Evolutionary conservation across 78 protist genomes (phyloP), one percentile per base, ranked within the genome.

Genomic region (Dictyostelium capitatum): DNA sequence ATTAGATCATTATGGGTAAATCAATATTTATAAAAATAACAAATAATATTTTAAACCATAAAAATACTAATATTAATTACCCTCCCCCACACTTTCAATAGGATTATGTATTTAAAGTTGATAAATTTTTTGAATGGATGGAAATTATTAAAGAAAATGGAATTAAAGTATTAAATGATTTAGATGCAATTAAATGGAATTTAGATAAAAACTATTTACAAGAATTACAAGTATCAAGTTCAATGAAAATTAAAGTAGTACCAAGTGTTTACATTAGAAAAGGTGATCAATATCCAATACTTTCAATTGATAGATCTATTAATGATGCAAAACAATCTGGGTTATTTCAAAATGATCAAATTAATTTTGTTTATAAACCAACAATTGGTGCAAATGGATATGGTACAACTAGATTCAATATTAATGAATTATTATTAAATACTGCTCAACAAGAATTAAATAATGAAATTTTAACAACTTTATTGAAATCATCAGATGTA

Each of bases 51-150:
- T n/a, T n/a, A n/a, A n/a, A n/a, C n/a, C n/a, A n/a, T n/a, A n/a
- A n/a, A n/a, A n/a, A n/a, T n/a, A n/a, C n/a, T n/a, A 6, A 19
- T 6, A 17, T 62, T 15, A 17, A 8, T 62, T 15, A 6, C 69
- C 12, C 23, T 62, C 12, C 12, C n/a, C n/a, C n/a, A n/a, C n/a
- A n/a, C n/a, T n/a, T n/a, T n/a, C n/a, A 25, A 25, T 19, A 82
- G 93, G 93, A 87, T 62, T 87, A 87, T 77, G 84, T 87, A 5
- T 47, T 9, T n/a, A 87, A 87, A 62, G 47, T 87, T 87, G 93
- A 87, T 11, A 32, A 77, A 32, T 87, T 87, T 25, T 43, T 75
- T 25, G 32, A 50, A 87, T 87, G 93, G 93, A 87, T 87, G 47
- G 32, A 48, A 12, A 54, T 57, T 19, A 87, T 87, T 2, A 30